These are phyloP conservation scores for Podila epigama DNA, from an alignment of 192 early-diverging fungal genomes.

Conservation along the genomic window DNA sequence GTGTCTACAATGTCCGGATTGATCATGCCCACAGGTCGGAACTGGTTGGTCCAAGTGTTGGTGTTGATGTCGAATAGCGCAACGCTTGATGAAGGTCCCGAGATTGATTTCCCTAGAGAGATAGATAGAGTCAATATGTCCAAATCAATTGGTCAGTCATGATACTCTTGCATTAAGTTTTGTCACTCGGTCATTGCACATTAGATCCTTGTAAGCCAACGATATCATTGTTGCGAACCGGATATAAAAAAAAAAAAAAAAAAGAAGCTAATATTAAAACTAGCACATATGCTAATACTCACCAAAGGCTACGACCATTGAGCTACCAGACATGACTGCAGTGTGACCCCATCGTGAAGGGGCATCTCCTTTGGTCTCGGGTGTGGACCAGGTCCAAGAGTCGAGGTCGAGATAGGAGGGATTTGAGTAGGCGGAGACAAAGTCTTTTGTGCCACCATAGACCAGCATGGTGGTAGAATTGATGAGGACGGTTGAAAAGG, in stretches of 20 bases:
- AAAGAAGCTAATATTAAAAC: not conserved
- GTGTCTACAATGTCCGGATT: not conserved
- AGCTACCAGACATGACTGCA: constrained; percentile 28
- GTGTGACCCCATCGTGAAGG: constrained; percentile 40
- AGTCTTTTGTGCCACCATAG: constrained; percentile 35
- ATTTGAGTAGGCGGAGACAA: constrained; percentile 3
- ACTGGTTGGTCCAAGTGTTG: constrained; percentile 31
- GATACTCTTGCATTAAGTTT: too few relatives aligned
- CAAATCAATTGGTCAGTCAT: too few relatives aligned
- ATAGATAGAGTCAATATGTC: not conserved
- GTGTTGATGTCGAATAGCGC: constrained; percentile 26
- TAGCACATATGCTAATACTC: not conserved
- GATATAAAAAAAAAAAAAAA: not conserved
- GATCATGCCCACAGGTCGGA: constrained; percentile 9
- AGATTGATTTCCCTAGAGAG: constrained; percentile 17
- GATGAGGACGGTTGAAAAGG: constrained; percentile 36
- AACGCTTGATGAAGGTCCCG: constrained; percentile 3
- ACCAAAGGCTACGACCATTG: constrained; percentile 44
- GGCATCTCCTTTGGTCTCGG: constrained; percentile 17
- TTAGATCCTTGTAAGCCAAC: not conserved
- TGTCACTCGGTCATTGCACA: not conserved
- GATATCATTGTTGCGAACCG: not conserved
- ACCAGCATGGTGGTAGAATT: constrained; percentile 38
- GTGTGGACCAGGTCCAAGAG: constrained; percentile 46
- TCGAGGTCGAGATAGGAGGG: constrained; percentile 32